Evolutionary conservation across 805 yeast species (phyloP), one percentile per base, ranked within the genome.

Genomic region (Nakazawaea wickerhamii): DNA sequence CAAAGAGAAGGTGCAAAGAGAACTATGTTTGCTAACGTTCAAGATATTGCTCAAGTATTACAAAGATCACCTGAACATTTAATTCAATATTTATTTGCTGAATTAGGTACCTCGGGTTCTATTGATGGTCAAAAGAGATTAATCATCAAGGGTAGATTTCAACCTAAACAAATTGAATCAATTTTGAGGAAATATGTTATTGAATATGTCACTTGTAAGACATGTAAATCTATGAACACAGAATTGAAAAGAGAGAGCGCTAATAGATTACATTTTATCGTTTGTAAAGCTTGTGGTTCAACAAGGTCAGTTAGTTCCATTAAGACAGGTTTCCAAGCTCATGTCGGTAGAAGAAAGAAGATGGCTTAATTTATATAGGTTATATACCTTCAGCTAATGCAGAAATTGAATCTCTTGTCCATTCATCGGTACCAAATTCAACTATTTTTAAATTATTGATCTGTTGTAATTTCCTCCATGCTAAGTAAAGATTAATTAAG

Each of bases 321-420:
- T 68, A 93, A 95, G 80, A 87, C 97, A 38, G 99, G 99, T 84
- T 93, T 87, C 95, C 96, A 90, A 74, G 99, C 99, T 55, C 91
- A 86, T 61, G 81, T 87, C 58, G 95, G 95, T 55, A 83, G 84
- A 67, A 85, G 91, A 81, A 85, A 80, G 79, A 84, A 72, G 67
- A 70, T 61, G 52, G 44, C 37, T 36, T 41, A 15, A n/a, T n/a
- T 30, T 27, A 25, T 36, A 13, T 35, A 2, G 14, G 11, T 28
- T 13, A 4, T 13, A 28, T 8, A 4, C 15, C 14, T n/a, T 28
- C 31, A n/a, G 32, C 32, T 19, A 36, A 19, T n/a, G 32, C 11
- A 13, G 23, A 27, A 3, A 30, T 14, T 6, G 41, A 38, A 11
- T 30, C 35, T 11, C 35, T 14, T 9, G 23, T 38, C 46, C 46